Conservation (phyloP, 352 stramenopile genomes). For the Phytophthora idaei region DNA sequence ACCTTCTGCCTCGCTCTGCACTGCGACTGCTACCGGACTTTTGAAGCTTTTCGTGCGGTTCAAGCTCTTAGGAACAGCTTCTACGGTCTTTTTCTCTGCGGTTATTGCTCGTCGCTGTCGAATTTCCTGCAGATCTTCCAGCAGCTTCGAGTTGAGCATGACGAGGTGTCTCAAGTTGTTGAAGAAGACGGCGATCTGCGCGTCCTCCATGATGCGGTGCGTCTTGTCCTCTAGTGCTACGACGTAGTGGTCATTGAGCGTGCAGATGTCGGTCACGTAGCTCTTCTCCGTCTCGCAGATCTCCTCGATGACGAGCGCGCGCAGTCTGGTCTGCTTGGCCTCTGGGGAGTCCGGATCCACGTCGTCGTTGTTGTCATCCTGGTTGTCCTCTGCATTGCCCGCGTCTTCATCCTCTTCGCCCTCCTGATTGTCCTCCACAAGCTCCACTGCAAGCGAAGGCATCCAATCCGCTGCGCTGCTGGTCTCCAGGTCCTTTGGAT, state of each 20-base stretch:
- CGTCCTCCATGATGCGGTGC: conserved; percentile 83
- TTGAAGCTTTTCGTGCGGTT: conserved; percentile 37
- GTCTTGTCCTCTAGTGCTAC: conserved; percentile 77
- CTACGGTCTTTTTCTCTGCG: conserved; percentile 7
- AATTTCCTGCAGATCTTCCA: conserved; percentile 74
- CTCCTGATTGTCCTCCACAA: conserved; percentile 34
- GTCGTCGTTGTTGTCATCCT: conserved; percentile 24
- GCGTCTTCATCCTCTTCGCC: conserved; percentile 13
- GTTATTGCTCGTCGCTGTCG: conserved; percentile 35
- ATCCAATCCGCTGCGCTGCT: conserved; percentile 20
- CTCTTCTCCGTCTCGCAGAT: conserved; percentile 81
- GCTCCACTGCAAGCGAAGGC: conserved; percentile 26
- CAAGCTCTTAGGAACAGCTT: neutral
- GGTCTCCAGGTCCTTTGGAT: conserved; percentile 47
- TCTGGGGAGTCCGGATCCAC: conserved; percentile 26
- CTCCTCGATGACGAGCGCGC: conserved; percentile 72
- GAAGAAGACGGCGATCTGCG: conserved; percentile 88
- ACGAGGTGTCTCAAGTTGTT: conserved; percentile 83
- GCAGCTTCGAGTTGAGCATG: conserved; percentile 87
- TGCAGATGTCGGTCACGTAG: conserved; percentile 79
- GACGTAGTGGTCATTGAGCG: conserved; percentile 83
- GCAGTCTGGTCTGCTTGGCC: conserved; percentile 32
- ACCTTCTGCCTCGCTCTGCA: conserved; percentile 42
- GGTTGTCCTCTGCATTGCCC: conserved; percentile 11
- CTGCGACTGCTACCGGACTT: conserved; percentile 34